phyloP scores from a whole-genome alignment of 768 basidiomycete species.

The Strobilomyces dryophilus region DNA sequence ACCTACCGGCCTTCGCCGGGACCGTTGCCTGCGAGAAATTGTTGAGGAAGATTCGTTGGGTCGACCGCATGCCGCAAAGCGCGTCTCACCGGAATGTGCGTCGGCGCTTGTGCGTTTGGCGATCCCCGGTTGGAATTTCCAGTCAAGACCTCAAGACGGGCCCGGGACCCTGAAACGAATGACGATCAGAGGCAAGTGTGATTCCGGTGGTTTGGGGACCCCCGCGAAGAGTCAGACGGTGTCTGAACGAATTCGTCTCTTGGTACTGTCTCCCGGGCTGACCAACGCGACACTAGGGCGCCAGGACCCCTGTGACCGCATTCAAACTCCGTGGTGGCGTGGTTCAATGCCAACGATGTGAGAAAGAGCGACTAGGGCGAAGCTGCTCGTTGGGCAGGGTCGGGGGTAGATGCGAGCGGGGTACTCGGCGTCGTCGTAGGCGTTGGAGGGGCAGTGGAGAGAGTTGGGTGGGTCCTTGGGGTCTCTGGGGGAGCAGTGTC shows the following conservation, averaged over 20 bases:
- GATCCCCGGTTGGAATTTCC: neutral
- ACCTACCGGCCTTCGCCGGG: constrained; percentile 12
- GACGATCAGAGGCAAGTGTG: neutral
- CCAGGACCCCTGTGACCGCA: constrained; percentile 26
- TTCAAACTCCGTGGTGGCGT: constrained; percentile 29
- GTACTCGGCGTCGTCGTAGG: constrained; percentile 1
- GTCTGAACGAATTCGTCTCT: no score
- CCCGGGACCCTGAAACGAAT: neutral
- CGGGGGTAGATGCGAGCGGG: neutral
- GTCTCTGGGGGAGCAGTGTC: constrained; percentile 24
- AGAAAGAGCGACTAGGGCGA: neutral
- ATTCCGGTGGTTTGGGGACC: no score
- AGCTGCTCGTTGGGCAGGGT: neutral
- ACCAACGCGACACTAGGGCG: neutral
- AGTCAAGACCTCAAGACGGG: no score
- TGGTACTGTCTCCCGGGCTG: no score
- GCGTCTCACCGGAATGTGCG: neutral
- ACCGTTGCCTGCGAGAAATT: constrained; percentile 7
- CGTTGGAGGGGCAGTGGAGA: neutral
- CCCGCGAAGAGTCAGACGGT: no score
- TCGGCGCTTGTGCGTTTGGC: neutral
- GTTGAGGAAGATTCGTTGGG: neutral
- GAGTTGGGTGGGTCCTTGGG: constrained; percentile 16
- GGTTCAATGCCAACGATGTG: neutral
- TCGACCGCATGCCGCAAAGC: neutral